Evolutionary conservation across 1,284 basidiomycete genomes (phyloP).

Genomic region (Cutaneotrichosporon arboriforme): DNA sequence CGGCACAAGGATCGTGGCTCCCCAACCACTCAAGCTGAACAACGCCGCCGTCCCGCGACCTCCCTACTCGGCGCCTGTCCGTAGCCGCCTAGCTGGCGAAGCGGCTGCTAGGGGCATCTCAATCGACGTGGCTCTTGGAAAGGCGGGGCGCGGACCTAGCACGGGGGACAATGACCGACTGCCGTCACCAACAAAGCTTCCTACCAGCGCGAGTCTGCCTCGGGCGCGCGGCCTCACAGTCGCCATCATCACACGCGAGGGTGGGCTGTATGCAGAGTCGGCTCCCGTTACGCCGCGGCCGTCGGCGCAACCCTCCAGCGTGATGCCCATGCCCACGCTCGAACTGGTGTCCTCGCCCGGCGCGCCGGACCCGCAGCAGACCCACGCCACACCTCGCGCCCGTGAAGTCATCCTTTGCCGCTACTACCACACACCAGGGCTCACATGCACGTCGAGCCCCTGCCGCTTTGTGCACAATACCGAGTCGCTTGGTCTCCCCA

Average conservation of each 20-base stretch:
- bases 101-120: conserved; percentile 25
- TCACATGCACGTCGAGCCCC: conserved; percentile 47
- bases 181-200: neutral
- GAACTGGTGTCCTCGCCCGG: conserved; percentile 26
- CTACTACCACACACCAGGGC: conserved; percentile 47
- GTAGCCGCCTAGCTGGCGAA: conserved; percentile 19
- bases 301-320: neutral
- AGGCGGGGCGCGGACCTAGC: neutral
- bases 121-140: conserved; percentile 21
- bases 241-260: conserved; percentile 32
- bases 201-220: neutral
- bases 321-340: conserved; percentile 4
- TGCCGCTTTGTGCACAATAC: conserved; percentile 47
- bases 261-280: conserved; percentile 29
- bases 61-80: conserved; percentile 9
- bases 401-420: conserved; percentile 43
- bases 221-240: conserved; percentile 33
- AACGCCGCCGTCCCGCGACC: neutral
- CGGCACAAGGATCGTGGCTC: neutral
- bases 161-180: neutral
- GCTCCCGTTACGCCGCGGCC: conserved; percentile 25
- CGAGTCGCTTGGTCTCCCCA: conserved; percentile 1
- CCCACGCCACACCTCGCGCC: conserved; percentile 2
- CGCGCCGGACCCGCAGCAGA: neutral
- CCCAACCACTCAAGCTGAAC: neutral